phyloP scores from a whole-genome alignment of 306 rosid species.

The Trifolium fragiferum region DNA sequence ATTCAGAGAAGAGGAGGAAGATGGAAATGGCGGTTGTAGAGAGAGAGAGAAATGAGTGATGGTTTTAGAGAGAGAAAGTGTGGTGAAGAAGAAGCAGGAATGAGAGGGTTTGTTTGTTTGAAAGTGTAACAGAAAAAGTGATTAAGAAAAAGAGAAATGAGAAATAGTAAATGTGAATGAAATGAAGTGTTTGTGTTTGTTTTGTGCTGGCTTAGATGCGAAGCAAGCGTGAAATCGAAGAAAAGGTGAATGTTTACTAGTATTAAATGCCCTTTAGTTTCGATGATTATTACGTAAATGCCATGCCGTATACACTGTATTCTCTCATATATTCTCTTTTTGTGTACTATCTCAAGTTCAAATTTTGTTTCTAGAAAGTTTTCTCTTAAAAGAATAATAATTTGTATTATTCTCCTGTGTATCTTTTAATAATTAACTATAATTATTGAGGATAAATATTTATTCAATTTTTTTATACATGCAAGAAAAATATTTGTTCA shows the following conservation, averaged over 20 bases:
- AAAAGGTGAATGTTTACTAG: conserved; percentile 37
- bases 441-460: no score
- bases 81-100: neutral
- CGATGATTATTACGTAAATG: conserved; percentile 45
- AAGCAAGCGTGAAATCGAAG: conserved; percentile 54
- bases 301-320: conserved; percentile 39
- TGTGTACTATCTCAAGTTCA: conserved; percentile 31
- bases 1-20: conserved; percentile 11
- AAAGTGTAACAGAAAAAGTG: conserved; percentile 25
- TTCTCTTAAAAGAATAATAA: no score
- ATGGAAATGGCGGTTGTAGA: conserved; percentile 20
- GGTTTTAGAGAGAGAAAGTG: conserved; percentile 33
- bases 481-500: no score
- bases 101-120: conserved; percentile 14
- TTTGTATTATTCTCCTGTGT: no score
- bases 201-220: conserved; percentile 55
- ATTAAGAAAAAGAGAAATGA: neutral
- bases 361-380: neutral
- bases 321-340: no score
- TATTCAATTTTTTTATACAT: no score
- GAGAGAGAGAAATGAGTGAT: conserved; percentile 35
- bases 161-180: neutral
- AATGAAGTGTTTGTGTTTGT: neutral
- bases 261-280: conserved; percentile 39
- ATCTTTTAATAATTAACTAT: no score